Conservation (phyloP, 129 eudicot species). For the Escallonia herrerae region DNA sequence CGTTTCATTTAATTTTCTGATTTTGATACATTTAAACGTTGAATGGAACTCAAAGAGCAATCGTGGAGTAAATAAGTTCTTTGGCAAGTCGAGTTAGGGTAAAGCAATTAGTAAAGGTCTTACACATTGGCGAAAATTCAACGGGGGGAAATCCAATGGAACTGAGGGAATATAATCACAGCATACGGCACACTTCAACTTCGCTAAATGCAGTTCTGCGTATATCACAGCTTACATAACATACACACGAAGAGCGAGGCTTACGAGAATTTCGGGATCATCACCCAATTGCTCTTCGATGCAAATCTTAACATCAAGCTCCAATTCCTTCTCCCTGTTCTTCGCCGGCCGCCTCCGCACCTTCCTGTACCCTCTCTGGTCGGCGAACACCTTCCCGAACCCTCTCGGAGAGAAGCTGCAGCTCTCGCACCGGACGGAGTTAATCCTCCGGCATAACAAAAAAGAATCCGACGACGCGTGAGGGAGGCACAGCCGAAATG, state of each 20-base stretch:
- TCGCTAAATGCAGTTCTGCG: too few species aligned
- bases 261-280: constrained; percentile 73
- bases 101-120: too few species aligned
- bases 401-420: constrained; percentile 11
- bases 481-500: background rate
- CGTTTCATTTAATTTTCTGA: too few species aligned
- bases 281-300: constrained; percentile 78
- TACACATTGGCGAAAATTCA: too few species aligned
- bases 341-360: constrained; percentile 39
- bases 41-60: too few species aligned
- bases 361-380: constrained; percentile 64
- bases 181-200: too few species aligned
- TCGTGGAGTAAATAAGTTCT: too few species aligned
- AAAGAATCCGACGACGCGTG: background rate
- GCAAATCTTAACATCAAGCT: constrained; percentile 68
- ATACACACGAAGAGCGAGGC: constrained; percentile 6
- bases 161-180: too few species aligned
- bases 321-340: constrained; percentile 56
- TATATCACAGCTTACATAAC: background rate
- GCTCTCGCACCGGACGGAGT: constrained; percentile 8
- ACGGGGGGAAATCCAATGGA: too few species aligned
- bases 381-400: constrained; percentile 33
- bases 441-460: background rate
- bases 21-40: too few species aligned
- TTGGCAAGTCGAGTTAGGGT: too few species aligned